These are phyloP conservation scores for Hygrophorus russula DNA, from an alignment of 768 basidiomycete species.

Conservation along the genomic window DNA sequence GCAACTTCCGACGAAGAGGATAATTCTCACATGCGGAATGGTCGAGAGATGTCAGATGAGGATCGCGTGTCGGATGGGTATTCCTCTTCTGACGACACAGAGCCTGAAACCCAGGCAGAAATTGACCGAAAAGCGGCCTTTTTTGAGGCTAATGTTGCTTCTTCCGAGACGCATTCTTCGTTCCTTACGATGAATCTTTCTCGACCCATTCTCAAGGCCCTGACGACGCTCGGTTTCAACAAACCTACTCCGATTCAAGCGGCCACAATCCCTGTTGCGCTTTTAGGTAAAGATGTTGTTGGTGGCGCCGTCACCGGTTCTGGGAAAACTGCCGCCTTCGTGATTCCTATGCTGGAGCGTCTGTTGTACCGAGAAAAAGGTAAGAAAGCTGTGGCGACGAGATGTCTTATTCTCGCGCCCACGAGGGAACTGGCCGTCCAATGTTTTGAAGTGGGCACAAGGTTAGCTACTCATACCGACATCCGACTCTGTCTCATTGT, in stretches of 20 bases:
- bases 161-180: slow-evolving; percentile 51
- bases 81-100: slow-evolving; percentile 26
- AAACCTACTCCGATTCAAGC: slow-evolving; percentile 95
- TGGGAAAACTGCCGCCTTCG: slow-evolving; percentile 97
- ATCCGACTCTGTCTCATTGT: slow-evolving; percentile 86
- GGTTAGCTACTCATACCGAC: slow-evolving; percentile 79
- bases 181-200: slow-evolving; percentile 94
- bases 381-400: slow-evolving; percentile 72
- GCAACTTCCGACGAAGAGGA: slow-evolving; percentile 32
- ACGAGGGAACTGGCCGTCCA: slow-evolving; percentile 95
- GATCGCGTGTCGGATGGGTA: slow-evolving; percentile 18
- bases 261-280: slow-evolving; percentile 85
- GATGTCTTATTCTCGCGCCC: slow-evolving; percentile 88
- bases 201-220: slow-evolving; percentile 82
- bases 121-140: slow-evolving; percentile 81
- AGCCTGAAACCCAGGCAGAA: slow-evolving; percentile 49
- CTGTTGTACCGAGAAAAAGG: slow-evolving; percentile 86
- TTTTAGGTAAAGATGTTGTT: slow-evolving; percentile 92
- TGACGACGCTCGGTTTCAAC: slow-evolving; percentile 70
- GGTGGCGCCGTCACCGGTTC: slow-evolving; percentile 95
- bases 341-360: slow-evolving; percentile 88
- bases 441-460: slow-evolving; percentile 85
- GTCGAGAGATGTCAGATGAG: slow-evolving; percentile 5
- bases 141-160: slow-evolving; percentile 54
- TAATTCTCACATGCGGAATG: slow-evolving; percentile 14